phyloP scores from a whole-genome alignment of 2,329 filamentous ascomycete species.

The Aspergillus fumigatus region DNA sequence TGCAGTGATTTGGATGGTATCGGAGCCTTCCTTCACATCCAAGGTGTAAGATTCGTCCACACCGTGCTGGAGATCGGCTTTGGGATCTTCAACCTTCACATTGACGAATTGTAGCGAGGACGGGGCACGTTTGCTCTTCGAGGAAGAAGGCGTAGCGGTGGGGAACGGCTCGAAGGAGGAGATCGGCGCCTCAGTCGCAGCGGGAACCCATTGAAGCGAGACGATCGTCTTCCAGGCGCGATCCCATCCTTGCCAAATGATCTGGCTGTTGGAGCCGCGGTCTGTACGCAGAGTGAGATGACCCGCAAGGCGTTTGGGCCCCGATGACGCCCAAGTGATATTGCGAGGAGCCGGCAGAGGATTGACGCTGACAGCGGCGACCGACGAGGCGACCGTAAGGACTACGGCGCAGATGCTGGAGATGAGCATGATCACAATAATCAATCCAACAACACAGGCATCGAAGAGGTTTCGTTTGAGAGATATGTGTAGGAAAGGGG shows the following conservation, averaged over 20 bases:
- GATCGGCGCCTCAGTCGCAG: slow-evolving; percentile 50
- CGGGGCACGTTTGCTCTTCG: slow-evolving; percentile 28
- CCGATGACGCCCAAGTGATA: slow-evolving; percentile 51
- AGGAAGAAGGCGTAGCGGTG: slow-evolving; percentile 26
- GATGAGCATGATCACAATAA: slow-evolving; percentile 22
- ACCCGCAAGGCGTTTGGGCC: slow-evolving; percentile 42
- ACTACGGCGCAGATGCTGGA: slow-evolving; percentile 21
- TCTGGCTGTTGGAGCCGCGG: slow-evolving; percentile 20
- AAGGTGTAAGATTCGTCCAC: slow-evolving; percentile 56
- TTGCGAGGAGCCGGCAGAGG: slow-evolving; percentile 51
- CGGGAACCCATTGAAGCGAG: slow-evolving; percentile 51
- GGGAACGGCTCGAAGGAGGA: slow-evolving; percentile 50
- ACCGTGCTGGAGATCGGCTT: slow-evolving; percentile 50
- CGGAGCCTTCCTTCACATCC: slow-evolving; percentile 37
- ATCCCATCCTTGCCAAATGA: slow-evolving; percentile 47
- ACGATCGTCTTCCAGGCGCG: slow-evolving; percentile 47
- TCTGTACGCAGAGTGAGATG: slow-evolving; percentile 37
- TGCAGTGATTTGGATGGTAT: slow-evolving; percentile 43
- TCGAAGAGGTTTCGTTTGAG: neutral
- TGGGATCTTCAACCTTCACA: slow-evolving; percentile 43
- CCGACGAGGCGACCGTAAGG: slow-evolving; percentile 32
- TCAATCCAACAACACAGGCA: neutral
- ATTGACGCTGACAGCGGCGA: slow-evolving; percentile 48
- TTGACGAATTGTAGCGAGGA: slow-evolving; percentile 40
- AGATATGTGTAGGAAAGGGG: neutral